Percentiles rank a stretch among this genome's conserved stretches.
phyloP scores from a whole-genome alignment of 129 eudicot genomes.

The Tagetes erecta region DNA sequence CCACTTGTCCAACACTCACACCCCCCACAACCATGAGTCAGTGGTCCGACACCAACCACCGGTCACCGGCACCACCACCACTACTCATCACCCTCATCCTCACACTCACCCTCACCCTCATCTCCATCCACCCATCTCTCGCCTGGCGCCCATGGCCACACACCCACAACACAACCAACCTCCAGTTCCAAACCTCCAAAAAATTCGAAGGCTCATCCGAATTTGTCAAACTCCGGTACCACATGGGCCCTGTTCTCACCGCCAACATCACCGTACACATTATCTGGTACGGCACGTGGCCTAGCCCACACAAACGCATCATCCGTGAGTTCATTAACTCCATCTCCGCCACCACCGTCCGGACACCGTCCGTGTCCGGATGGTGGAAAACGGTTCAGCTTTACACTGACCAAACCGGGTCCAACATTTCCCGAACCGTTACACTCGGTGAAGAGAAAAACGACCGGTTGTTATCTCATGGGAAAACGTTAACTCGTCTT shows the following conservation, averaged over 20 bases:
- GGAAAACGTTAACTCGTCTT: slow-evolving; percentile 66
- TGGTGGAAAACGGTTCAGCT: slow-evolving; percentile 90
- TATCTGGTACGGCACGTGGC: slow-evolving; percentile 93
- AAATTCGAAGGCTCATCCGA: slow-evolving; percentile 94
- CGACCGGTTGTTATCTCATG: slow-evolving; percentile 78
- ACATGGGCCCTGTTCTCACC: slow-evolving; percentile 96
- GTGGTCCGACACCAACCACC: slow-evolving; percentile 22
- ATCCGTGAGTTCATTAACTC: slow-evolving; percentile 85
- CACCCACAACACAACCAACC: slow-evolving; percentile 40
- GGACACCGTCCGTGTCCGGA: slow-evolving; percentile 61
- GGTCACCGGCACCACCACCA: slow-evolving; percentile 38
- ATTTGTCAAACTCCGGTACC: slow-evolving; percentile 73
- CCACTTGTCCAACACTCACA: slow-evolving; percentile 16
- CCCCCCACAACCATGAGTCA: slow-evolving; percentile 21
- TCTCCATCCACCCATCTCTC: slow-evolving; percentile 20
- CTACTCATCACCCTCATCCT: slow-evolving; percentile 22
- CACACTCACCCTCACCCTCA: slow-evolving; percentile 21
- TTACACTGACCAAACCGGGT: slow-evolving; percentile 84
- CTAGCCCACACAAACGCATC: slow-evolving; percentile 63
- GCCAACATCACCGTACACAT: slow-evolving; percentile 76
- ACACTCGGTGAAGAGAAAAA: slow-evolving; percentile 61
- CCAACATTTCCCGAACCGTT: slow-evolving; percentile 64
- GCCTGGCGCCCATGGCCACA: slow-evolving; percentile 69
- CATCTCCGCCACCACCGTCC: slow-evolving; percentile 48
- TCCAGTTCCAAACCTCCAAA: slow-evolving; percentile 55